Evolutionary conservation across 192 early-diverging fungal species (phyloP).

Genomic region (Spizellomyces sp.): DNA sequence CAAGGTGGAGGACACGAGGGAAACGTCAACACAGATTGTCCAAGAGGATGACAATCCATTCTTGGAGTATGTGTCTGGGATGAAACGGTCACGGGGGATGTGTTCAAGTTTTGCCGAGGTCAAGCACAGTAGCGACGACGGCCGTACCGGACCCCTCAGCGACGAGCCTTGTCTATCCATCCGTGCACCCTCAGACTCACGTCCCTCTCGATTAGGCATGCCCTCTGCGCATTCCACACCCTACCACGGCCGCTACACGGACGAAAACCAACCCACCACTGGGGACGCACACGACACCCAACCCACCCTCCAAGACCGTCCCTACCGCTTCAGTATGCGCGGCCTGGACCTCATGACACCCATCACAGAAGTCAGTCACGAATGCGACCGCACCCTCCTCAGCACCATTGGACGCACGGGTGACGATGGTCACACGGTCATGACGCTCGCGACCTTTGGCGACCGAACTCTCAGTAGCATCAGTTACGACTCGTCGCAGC

Average conservation of each 20-base stretch:
- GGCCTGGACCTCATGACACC: conserved; percentile 43
- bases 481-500: not conserved
- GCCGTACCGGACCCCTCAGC: no score
- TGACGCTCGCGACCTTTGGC: conserved; percentile 26
- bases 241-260: not conserved
- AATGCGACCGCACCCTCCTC: conserved; percentile 21
- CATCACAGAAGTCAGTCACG: conserved; percentile 40
- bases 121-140: not conserved
- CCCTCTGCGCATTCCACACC: not conserved
- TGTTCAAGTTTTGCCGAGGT: not conserved
- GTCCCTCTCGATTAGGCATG: not conserved
- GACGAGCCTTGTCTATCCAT: not conserved
- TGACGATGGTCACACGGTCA: conserved; percentile 26
- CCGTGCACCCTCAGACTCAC: not conserved
- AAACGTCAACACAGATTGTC: not conserved
- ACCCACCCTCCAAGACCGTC: not conserved
- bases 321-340: not conserved
- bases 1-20: conserved; percentile 19
- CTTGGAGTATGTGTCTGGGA: not conserved
- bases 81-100: no score
- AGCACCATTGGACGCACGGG: conserved; percentile 36
- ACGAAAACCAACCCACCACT: not conserved
- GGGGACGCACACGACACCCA: not conserved
- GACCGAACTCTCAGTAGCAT: conserved; percentile 31
- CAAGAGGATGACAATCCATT: conserved; percentile 1